These are phyloP conservation scores for Taphrina populina DNA, from an alignment of 1,139 yeast species.

Conservation along the genomic window DNA sequence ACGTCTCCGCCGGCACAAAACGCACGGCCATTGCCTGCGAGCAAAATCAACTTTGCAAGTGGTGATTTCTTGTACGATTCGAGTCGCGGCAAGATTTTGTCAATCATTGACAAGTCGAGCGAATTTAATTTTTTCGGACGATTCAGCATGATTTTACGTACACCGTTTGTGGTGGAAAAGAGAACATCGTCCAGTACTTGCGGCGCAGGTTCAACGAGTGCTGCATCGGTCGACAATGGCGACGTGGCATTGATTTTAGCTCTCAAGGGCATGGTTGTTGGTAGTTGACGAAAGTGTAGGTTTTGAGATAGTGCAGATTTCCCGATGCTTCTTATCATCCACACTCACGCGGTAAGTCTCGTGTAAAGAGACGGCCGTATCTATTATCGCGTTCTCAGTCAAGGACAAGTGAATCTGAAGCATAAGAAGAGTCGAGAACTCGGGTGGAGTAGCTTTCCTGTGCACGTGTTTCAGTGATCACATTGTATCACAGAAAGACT, in stretches of 20 bases:
- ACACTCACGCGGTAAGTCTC: too few relatives aligned
- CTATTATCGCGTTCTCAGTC: too few relatives aligned
- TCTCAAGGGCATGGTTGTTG: slow-evolving; percentile 42
- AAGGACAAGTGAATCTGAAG: too few relatives aligned
- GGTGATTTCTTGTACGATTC: slow-evolving; percentile 8
- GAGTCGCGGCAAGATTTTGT: slow-evolving; percentile 69
- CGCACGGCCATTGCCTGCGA: slow-evolving; percentile 42
- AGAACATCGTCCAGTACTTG: slow-evolving; percentile 49
- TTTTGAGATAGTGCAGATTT: too few relatives aligned
- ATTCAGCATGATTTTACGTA: slow-evolving; percentile 75
- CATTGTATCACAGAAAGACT: too few relatives aligned
- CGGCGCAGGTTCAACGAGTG: background rate
- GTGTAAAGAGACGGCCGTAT: too few relatives aligned
- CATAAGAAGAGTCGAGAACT: background rate
- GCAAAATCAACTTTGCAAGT: slow-evolving; percentile 18
- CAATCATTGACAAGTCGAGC: slow-evolving; percentile 73
- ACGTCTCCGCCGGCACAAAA: slow-evolving; percentile 47
- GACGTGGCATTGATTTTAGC: slow-evolving; percentile 42
- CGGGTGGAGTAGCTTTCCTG: background rate
- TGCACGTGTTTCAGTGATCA: too few relatives aligned
- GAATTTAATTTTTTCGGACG: slow-evolving; percentile 85
- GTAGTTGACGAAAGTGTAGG: too few relatives aligned
- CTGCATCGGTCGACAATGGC: slow-evolving; percentile 5
- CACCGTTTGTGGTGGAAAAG: slow-evolving; percentile 60
- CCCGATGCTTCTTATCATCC: too few relatives aligned